Percentiles rank a stretch among this genome's conserved stretches.
These are phyloP conservation scores for Puccinia hordei DNA, from an alignment of 1,284 basidiomycete species.

Conservation along the genomic window DNA sequence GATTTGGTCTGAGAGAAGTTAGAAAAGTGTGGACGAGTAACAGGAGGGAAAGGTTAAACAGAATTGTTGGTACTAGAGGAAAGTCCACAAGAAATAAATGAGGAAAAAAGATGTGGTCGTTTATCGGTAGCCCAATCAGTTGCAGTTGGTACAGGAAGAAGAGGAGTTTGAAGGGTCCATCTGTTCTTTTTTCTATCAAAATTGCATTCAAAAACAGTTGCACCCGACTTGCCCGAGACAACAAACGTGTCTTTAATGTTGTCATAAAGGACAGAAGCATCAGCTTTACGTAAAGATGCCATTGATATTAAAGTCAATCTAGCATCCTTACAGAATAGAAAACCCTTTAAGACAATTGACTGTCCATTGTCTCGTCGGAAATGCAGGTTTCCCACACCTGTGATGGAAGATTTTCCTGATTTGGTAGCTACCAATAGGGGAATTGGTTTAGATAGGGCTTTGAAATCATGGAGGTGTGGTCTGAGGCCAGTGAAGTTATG, in stretches of 20 bases:
- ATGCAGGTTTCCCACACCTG: neutral
- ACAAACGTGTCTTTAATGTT: neutral
- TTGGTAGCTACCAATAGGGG: neutral
- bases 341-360: neutral
- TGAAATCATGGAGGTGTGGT: neutral
- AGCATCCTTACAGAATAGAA: neutral
- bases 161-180: neutral
- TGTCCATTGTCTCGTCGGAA: neutral
- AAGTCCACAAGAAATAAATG: too few relatives aligned
- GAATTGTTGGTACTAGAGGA: too few relatives aligned
- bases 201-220: neutral
- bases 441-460: neutral
- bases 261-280: neutral
- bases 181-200: neutral
- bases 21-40: neutral
- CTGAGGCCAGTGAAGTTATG: neutral
- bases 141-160: too few relatives aligned
- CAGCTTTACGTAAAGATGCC: neutral
- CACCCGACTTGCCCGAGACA: neutral
- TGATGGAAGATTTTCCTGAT: neutral
- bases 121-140: too few relatives aligned
- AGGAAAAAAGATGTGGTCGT: neutral
- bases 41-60: too few relatives aligned
- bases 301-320: neutral
- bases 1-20: neutral